Conservation (phyloP, 768 basidiomycete genomes). For the Clitopilus hobsonii region DNA sequence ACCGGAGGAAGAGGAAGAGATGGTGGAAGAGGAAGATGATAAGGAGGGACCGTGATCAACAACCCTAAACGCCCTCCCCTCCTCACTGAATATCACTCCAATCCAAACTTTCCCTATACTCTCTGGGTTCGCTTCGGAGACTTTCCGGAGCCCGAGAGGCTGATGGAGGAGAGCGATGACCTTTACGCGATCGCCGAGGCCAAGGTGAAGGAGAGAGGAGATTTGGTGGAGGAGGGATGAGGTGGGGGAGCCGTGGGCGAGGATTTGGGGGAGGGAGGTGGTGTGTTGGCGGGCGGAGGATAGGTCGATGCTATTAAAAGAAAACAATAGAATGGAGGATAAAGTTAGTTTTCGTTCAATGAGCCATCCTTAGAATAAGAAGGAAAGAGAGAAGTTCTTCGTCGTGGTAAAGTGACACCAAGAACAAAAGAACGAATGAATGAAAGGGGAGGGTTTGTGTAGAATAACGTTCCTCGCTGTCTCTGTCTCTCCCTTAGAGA, state of each 20-base stretch:
- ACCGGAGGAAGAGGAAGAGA: too few relatives aligned
- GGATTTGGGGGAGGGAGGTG: slow-evolving; percentile 35
- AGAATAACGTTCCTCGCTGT: too few relatives aligned
- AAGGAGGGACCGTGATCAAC: not conserved
- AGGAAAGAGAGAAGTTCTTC: too few relatives aligned
- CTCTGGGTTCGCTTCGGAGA: slow-evolving; percentile 53
- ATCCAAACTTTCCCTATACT: slow-evolving; percentile 51
- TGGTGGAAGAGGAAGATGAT: too few relatives aligned
- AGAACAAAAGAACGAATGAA: too few relatives aligned
- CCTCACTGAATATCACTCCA: slow-evolving; percentile 74
- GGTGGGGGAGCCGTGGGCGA: slow-evolving; percentile 60
- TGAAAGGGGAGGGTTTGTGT: too few relatives aligned
- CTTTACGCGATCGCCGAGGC: slow-evolving; percentile 69
- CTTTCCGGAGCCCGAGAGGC: slow-evolving; percentile 36
- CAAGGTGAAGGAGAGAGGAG: slow-evolving; percentile 47
- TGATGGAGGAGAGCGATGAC: slow-evolving; percentile 59
- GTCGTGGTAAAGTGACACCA: too few relatives aligned
- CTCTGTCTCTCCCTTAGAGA: too few relatives aligned
- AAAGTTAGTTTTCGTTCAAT: too few relatives aligned
- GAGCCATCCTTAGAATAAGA: too few relatives aligned
- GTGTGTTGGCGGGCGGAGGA: slow-evolving; percentile 40
- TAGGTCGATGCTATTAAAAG: slow-evolving; percentile 58
- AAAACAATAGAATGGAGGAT: too few relatives aligned
- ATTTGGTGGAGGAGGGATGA: slow-evolving; percentile 53
- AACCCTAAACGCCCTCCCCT: slow-evolving; percentile 53